These are phyloP conservation scores for Yarrowia alimentaria DNA, from an alignment of 805 yeast species.

Conservation along the genomic window DNA sequence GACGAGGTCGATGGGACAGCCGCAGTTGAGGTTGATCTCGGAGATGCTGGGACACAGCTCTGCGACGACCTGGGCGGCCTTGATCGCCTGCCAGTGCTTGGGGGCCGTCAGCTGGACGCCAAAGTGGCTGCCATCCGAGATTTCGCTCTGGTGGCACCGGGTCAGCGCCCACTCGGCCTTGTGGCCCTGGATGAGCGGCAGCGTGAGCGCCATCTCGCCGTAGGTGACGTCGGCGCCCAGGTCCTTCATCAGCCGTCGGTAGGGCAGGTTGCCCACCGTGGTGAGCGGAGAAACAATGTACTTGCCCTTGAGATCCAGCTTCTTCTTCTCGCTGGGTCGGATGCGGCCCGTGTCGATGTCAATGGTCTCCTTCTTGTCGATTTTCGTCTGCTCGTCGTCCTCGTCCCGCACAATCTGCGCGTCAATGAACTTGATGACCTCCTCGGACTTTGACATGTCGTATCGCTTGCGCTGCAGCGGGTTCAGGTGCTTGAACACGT, in stretches of 20 bases:
- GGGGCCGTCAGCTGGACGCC: slow-evolving; percentile 92
- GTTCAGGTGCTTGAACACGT: slow-evolving; percentile 43
- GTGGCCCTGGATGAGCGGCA: slow-evolving; percentile 84
- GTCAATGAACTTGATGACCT: slow-evolving; percentile 63
- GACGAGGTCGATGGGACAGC: slow-evolving; percentile 96
- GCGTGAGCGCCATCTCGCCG: slow-evolving; percentile 88
- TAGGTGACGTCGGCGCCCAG: slow-evolving; percentile 92
- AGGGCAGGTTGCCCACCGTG: slow-evolving; percentile 96
- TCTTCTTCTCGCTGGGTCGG: slow-evolving; percentile 72
- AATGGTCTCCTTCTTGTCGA: slow-evolving; percentile 39
- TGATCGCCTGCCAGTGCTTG: slow-evolving; percentile 90
- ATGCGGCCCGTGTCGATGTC: slow-evolving; percentile 43
- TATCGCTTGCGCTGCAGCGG: slow-evolving; percentile 60
- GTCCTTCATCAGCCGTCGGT: slow-evolving; percentile 84
- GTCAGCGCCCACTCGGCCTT: slow-evolving; percentile 98
- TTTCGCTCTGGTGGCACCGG: slow-evolving; percentile 77
- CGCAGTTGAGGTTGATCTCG: slow-evolving; percentile 89
- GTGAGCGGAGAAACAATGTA: slow-evolving; percentile 94
- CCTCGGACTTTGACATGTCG: slow-evolving; percentile 56
- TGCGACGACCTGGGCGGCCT: slow-evolving; percentile 79
- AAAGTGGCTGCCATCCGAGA: slow-evolving; percentile 62
- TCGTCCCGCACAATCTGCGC: slow-evolving; percentile 35
- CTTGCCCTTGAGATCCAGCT: slow-evolving; percentile 62
- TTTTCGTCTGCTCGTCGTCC: slow-evolving; percentile 42
- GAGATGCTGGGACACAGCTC: slow-evolving; percentile 59